Percentiles rank a stretch among this genome's conserved stretches.
Conservation (phyloP, 768 basidiomycete genomes). For the Suillus hirtellus region DNA sequence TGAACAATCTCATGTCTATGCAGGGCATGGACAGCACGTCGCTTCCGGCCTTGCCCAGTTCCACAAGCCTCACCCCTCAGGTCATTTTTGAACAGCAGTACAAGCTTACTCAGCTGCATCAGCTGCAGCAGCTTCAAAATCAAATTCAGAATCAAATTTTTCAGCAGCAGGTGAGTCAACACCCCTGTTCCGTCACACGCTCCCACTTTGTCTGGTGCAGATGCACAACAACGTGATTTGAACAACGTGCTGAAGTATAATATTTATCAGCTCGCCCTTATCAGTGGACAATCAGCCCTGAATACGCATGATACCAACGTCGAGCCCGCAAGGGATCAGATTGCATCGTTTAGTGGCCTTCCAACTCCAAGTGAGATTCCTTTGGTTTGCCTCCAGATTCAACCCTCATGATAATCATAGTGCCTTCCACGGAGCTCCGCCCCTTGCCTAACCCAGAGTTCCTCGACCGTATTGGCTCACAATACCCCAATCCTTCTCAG, state of each 20-base stretch:
- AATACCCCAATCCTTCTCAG: conserved; percentile 36
- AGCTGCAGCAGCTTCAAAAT: conserved; percentile 75
- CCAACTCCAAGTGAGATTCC: conserved; percentile 64
- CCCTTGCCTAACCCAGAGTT: conserved; percentile 59
- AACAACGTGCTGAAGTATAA: conserved; percentile 13
- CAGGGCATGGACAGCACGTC: conserved; percentile 39
- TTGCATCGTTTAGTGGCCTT: conserved; percentile 47
- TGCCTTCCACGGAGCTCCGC: conserved; percentile 65
- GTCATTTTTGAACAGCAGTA: conserved; percentile 73
- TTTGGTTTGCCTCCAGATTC: conserved; percentile 16
- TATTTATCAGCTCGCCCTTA: conserved; percentile 60
- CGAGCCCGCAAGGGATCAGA: conserved; percentile 37
- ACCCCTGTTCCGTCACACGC: background rate
- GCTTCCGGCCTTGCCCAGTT: conserved; percentile 17
- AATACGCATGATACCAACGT: conserved; percentile 39
- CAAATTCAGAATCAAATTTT: conserved; percentile 88
- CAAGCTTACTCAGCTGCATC: conserved; percentile 74
- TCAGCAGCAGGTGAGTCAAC: conserved; percentile 74
- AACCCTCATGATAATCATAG: conserved; percentile 35
- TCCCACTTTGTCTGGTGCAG: conserved; percentile 22
- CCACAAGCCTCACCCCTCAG: conserved; percentile 41
- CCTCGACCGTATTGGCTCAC: conserved; percentile 61
- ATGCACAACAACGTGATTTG: background rate
- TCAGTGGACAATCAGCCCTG: conserved; percentile 45
- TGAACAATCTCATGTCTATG: conserved; percentile 51